Evolutionary conservation across 164 flowering plant species (phyloP).

Genomic region (Vitis amurensis): DNA sequence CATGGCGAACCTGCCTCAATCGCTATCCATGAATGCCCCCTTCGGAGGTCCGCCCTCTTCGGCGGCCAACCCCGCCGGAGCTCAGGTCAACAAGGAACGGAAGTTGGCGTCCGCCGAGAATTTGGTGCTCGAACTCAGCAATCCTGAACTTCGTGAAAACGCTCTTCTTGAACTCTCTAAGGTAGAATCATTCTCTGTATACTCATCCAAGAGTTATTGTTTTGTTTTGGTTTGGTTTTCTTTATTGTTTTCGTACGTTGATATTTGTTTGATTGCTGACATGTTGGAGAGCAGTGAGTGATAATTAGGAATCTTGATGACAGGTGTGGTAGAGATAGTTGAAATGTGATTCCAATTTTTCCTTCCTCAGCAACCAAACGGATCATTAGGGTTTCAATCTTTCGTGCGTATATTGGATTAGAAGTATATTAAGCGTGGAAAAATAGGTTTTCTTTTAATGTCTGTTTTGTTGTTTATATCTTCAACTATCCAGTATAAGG

Average conservation of each 20-base stretch:
- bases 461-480: not conserved
- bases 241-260: not conserved
- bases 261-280: no score
- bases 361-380: no score
- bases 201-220: no score
- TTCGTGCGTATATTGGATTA: not conserved
- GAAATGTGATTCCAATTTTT: no score
- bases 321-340: no score
- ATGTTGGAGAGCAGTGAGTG: no score
- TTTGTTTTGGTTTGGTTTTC: no score
- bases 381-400: constrained; percentile 1
- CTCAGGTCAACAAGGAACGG: constrained; percentile 45
- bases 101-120: constrained; percentile 86
- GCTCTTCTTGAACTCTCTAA: constrained; percentile 95
- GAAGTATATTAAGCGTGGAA: not conserved
- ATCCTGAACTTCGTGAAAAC: constrained; percentile 84
- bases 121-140: constrained; percentile 80
- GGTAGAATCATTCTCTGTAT: constrained; percentile 30
- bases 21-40: constrained; percentile 40
- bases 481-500: not conserved
- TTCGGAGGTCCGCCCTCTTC: constrained; percentile 37
- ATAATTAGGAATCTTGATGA: no score
- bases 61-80: constrained; percentile 21
- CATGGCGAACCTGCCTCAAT: constrained; percentile 61
- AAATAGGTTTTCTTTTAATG: not conserved